phyloP scores from a whole-genome alignment of 2,329 filamentous ascomycete species.

The Trichothecium sympodiale region DNA sequence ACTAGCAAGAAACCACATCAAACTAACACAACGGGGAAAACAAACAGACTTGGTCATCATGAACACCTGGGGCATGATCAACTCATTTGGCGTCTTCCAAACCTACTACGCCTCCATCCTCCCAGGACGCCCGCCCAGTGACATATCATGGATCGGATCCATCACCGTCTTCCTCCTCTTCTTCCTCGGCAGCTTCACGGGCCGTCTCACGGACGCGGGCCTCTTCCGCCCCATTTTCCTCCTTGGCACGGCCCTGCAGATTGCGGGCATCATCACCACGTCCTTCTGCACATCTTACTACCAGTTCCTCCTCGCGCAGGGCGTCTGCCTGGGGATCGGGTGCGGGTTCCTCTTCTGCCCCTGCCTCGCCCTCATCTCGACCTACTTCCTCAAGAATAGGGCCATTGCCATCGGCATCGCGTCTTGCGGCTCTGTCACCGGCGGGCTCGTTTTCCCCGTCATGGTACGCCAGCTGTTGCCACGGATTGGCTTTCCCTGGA shows the following conservation, averaged over 20 bases:
- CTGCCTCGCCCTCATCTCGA: constrained; percentile 51
- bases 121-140: constrained; percentile 22
- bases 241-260: constrained; percentile 27
- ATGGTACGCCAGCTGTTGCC: constrained; percentile 17
- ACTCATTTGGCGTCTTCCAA: constrained; percentile 46
- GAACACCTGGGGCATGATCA: constrained; percentile 34
- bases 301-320: constrained; percentile 46
- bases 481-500: constrained; percentile 32
- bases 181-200: constrained; percentile 41
- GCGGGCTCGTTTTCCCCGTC: constrained; percentile 45
- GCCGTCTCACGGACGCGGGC: constrained; percentile 42
- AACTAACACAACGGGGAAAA: too few species aligned
- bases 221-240: constrained; percentile 34
- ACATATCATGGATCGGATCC: constrained; percentile 45
- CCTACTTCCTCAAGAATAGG: constrained; percentile 49
- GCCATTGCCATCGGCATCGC: constrained; percentile 51
- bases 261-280: constrained; percentile 37
- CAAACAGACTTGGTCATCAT: constrained; percentile 2
- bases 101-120: constrained; percentile 33
- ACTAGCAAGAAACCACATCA: too few species aligned
- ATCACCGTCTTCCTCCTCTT: constrained; percentile 43
- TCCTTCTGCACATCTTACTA: constrained; percentile 37
- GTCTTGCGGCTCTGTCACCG: constrained; percentile 48
- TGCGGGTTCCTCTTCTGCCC: constrained; percentile 55
- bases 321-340: constrained; percentile 45